Conservation (phyloP, 495 filamentous ascomycete genomes). For the Oidiodendron maius region DNA sequence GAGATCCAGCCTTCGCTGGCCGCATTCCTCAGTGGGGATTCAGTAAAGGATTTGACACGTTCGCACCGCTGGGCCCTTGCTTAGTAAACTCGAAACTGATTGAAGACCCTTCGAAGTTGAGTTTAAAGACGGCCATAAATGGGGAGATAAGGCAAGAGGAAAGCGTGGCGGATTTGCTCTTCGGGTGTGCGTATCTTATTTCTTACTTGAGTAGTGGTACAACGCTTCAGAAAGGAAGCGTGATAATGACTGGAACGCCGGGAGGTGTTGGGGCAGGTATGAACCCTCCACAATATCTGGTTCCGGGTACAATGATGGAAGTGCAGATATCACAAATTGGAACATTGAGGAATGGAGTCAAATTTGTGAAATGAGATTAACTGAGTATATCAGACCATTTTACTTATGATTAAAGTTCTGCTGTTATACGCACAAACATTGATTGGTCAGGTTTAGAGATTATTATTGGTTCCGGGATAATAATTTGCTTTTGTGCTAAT, state of each 20-base stretch:
- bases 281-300: constrained; percentile 29
- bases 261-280: constrained; percentile 28
- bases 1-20: constrained; percentile 29
- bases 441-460: too few relatives aligned
- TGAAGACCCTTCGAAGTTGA: constrained; percentile 10
- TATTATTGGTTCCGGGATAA: too few relatives aligned
- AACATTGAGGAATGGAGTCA: constrained; percentile 29
- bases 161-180: constrained; percentile 31
- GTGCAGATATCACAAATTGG: constrained; percentile 31
- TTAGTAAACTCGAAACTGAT: constrained; percentile 25
- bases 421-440: too few relatives aligned
- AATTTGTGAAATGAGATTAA: constrained; percentile 12
- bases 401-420: too few relatives aligned
- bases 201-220: constrained; percentile 14
- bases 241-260: constrained; percentile 28
- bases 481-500: too few relatives aligned
- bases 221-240: constrained; percentile 21
- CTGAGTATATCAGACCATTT: too few relatives aligned
- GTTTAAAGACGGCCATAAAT: constrained; percentile 33
- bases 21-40: constrained; percentile 21
- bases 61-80: constrained; percentile 29
- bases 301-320: constrained; percentile 34
- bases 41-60: constrained; percentile 26
- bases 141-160: constrained; percentile 34
- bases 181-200: constrained; percentile 20